Percentiles rank a stretch among this genome's conserved stretches.
Evolutionary conservation across 768 basidiomycete species (phyloP).

Genomic region (Tricholoma hemisulphureum): DNA sequence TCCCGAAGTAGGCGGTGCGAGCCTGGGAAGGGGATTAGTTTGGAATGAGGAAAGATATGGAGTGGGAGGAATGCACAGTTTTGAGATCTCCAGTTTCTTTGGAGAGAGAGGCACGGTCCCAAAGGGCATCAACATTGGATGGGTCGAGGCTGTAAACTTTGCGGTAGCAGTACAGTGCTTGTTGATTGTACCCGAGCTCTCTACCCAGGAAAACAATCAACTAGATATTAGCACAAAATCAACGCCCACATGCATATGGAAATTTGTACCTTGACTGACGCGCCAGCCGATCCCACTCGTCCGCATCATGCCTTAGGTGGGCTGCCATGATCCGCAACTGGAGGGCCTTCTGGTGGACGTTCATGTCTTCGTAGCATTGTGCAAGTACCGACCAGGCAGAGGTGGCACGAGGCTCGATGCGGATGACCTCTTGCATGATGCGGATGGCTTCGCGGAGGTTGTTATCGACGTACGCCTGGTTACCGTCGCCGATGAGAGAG

Average conservation of each 20-base stretch:
- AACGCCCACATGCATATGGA: neutral
- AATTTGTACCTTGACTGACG: slow-evolving; percentile 61
- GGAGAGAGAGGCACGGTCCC: slow-evolving; percentile 84
- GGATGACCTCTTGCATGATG: slow-evolving; percentile 88
- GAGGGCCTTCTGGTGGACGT: slow-evolving; percentile 66
- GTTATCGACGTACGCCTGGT: slow-evolving; percentile 78
- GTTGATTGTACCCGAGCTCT: slow-evolving; percentile 71
- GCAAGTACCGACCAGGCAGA: slow-evolving; percentile 88
- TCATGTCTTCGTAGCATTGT: slow-evolving; percentile 74
- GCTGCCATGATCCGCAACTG: slow-evolving; percentile 88
- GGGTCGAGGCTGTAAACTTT: slow-evolving; percentile 81
- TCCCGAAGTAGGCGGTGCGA: slow-evolving; percentile 59
- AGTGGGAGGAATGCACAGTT: slow-evolving; percentile 44
- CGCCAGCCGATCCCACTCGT: slow-evolving; percentile 86
- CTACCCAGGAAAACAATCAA: slow-evolving; percentile 37
- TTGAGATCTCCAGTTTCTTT: slow-evolving; percentile 70
- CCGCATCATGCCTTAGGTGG: slow-evolving; percentile 78
- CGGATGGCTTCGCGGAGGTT: slow-evolving; percentile 67
- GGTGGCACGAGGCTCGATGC: slow-evolving; percentile 84
- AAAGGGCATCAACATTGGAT: slow-evolving; percentile 78
- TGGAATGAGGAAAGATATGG: neutral
- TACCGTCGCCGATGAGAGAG: slow-evolving; percentile 79
- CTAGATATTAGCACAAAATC: neutral
- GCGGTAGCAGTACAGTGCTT: slow-evolving; percentile 88
- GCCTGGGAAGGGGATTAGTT: slow-evolving; percentile 38